These are phyloP conservation scores for Didymella glomerata DNA, from an alignment of 2,329 filamentous ascomycete species.

Conservation along the genomic window DNA sequence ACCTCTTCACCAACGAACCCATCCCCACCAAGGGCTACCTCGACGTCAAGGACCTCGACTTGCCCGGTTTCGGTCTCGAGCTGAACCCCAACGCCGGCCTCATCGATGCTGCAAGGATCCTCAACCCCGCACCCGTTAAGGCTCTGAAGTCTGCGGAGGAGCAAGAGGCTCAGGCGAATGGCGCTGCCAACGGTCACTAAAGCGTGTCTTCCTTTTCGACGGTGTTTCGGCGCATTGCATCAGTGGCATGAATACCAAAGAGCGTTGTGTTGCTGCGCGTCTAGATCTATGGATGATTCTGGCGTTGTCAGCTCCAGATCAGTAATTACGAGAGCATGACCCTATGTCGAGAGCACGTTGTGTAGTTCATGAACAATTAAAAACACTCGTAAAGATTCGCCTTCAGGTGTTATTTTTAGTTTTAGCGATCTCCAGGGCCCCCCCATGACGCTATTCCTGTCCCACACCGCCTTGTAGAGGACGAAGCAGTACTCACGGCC, in stretches of 20 bases:
- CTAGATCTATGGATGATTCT: constrained; percentile 22
- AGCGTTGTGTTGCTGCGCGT: constrained; percentile 17
- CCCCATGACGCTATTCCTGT: constrained; percentile 19
- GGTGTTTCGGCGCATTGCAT: constrained; percentile 20
- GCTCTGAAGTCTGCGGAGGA: constrained; percentile 48
- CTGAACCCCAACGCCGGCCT: constrained; percentile 83
- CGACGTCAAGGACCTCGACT: constrained; percentile 80
- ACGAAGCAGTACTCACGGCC: not conserved
- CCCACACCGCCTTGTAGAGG: constrained; percentile 14
- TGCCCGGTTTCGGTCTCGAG: constrained; percentile 89
- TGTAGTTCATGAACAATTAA: constrained; percentile 17
- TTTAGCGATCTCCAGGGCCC: constrained; percentile 24
- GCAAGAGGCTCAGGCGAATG: constrained; percentile 28
- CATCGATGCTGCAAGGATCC: constrained; percentile 76
- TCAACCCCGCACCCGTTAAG: constrained; percentile 69
- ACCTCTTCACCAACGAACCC: constrained; percentile 89
- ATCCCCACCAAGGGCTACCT: constrained; percentile 85
- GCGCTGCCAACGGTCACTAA: constrained; percentile 30
- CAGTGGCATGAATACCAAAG: constrained; percentile 5
- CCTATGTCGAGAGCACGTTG: constrained; percentile 4
- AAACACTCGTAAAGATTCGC: constrained; percentile 9
- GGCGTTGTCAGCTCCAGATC: constrained; percentile 25
- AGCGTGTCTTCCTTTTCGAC: not conserved
- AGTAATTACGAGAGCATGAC: constrained; percentile 17
- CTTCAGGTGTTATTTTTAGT: constrained; percentile 38